Conservation (phyloP, 169 alveolate genomes). For the Neospora caninum region DNA sequence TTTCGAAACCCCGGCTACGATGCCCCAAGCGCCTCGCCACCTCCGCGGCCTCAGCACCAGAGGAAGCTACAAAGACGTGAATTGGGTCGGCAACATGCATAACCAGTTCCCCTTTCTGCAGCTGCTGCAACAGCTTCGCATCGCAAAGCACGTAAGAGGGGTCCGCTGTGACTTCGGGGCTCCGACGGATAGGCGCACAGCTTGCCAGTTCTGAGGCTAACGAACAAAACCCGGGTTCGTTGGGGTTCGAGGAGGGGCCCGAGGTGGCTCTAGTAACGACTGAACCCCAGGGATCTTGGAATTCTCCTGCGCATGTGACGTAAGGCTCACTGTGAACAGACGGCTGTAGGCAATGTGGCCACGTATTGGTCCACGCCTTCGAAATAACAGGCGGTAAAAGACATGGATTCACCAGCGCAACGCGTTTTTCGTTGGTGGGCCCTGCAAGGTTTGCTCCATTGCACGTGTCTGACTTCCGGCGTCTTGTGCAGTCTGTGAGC, state of each 20-base stretch:
- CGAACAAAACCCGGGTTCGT: background rate
- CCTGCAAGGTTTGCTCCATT: too few species aligned
- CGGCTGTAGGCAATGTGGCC: background rate
- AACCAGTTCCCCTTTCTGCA: background rate
- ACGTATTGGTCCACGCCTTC: background rate
- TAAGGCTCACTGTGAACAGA: background rate
- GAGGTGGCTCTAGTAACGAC: background rate
- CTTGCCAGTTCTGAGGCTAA: too few species aligned
- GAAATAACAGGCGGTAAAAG: background rate
- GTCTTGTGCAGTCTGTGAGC: background rate
- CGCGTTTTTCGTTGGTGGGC: too few species aligned
- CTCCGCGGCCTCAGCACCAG: background rate
- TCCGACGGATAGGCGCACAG: too few species aligned
- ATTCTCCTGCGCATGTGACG: background rate
- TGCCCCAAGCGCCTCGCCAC: background rate
- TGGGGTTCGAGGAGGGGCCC: background rate
- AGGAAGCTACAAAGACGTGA: background rate
- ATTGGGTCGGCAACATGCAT: constrained; percentile 8
- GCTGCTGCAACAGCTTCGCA: background rate
- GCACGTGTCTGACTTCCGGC: background rate
- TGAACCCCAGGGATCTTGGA: background rate
- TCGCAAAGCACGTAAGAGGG: background rate
- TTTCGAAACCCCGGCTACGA: background rate
- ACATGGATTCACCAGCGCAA: background rate
- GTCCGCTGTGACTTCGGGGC: background rate